Percentiles rank a stretch among this genome's conserved stretches.
Conservation (phyloP, 176 grass and related monocot species). For the Elaeis guineensis region DNA sequence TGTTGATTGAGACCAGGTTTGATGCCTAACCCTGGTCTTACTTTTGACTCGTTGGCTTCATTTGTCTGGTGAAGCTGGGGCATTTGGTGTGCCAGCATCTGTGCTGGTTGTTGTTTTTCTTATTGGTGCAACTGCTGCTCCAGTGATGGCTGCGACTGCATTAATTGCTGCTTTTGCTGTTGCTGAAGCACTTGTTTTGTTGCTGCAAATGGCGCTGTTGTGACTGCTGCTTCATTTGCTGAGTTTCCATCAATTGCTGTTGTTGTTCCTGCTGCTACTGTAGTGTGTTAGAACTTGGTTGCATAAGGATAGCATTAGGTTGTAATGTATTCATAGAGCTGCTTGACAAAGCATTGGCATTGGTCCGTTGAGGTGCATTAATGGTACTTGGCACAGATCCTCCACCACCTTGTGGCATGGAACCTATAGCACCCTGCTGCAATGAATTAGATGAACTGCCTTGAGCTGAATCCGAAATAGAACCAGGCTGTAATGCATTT, state of each 20-base stretch:
- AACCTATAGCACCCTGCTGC: background rate
- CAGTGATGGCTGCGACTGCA: constrained; percentile 36
- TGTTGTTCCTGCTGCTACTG: constrained; percentile 62
- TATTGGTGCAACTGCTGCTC: constrained; percentile 38
- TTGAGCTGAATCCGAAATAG: background rate
- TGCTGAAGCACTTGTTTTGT: constrained; percentile 43
- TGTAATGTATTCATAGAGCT: constrained; percentile 43
- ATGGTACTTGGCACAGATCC: background rate
- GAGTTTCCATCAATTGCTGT: constrained; percentile 51
- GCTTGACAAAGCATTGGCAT: background rate
- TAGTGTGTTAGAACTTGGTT: constrained; percentile 47
- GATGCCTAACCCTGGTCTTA: constrained; percentile 54
- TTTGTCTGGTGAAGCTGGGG: constrained; percentile 52
- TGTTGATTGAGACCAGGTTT: constrained; percentile 80
- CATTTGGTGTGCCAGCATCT: constrained; percentile 34
- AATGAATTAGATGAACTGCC: background rate
- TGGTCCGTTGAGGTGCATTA: background rate
- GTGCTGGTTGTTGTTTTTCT: constrained; percentile 33
- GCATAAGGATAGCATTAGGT: constrained; percentile 47
- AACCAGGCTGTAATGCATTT: background rate
- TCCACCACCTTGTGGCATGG: background rate
- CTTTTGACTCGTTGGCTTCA: constrained; percentile 63
- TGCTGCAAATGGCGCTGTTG: constrained; percentile 3
- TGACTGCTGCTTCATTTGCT: constrained; percentile 40
- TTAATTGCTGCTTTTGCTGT: constrained; percentile 39